A percentile compares a stretch with the other conserved stretches of the same genome.
Conservation (phyloP, 208 protist species). For the Angomonas deanei region DNA sequence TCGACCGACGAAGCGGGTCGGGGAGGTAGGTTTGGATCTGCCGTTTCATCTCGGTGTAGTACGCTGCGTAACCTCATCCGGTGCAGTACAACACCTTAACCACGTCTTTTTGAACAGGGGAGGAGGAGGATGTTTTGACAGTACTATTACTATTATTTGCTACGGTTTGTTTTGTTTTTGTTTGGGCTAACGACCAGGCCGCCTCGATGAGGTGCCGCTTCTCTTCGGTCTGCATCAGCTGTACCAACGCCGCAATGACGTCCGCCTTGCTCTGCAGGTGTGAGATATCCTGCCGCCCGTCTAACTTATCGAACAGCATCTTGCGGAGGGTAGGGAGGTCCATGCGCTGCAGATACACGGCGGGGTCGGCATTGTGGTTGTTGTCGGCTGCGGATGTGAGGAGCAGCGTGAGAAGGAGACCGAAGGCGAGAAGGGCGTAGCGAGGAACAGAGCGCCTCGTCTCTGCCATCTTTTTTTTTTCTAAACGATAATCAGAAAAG, state of each 20-base stretch:
- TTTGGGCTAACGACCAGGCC: background rate
- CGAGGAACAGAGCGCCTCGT: background rate
- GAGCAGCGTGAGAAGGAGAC: background rate
- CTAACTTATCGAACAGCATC: background rate
- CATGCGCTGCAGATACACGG: background rate
- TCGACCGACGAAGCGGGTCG: constrained; percentile 8
- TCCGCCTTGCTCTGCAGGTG: background rate
- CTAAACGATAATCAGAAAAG: background rate
- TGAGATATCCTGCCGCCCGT: background rate
- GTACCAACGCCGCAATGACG: background rate
- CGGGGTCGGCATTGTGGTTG: background rate
- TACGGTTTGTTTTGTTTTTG: background rate
- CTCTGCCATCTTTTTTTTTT: no score
- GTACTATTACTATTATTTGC: constrained; percentile 4
- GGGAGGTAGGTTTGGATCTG: background rate
- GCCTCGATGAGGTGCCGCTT: background rate
- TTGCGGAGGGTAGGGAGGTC: background rate
- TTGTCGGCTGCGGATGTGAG: background rate
- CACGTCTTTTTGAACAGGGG: background rate
- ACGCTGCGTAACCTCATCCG: constrained; percentile 45
- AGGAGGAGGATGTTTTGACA: no score
- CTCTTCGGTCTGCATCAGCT: background rate
- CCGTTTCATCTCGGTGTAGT: constrained; percentile 27
- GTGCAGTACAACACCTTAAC: constrained; percentile 36
- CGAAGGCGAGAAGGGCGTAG: background rate